Conservation (phyloP, 768 basidiomycete species). For the Filobasidium floriforme region DNA sequence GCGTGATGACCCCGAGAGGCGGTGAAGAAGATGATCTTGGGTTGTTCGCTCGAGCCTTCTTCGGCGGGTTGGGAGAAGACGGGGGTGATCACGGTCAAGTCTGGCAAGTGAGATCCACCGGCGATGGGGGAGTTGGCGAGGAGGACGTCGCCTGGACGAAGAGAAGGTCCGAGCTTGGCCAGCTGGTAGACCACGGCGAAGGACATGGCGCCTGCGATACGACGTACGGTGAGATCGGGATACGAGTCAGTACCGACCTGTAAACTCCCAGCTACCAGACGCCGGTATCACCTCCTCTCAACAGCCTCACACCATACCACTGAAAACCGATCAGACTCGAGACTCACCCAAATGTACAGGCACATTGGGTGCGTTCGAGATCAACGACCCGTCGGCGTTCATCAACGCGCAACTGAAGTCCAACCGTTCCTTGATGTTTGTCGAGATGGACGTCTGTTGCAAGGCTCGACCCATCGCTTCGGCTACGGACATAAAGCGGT, state of each 20-base stretch:
- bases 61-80: slow-evolving; percentile 56
- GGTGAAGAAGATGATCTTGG: slow-evolving; percentile 80
- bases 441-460: slow-evolving; percentile 83
- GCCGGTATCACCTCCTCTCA: no score
- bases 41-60: no score
- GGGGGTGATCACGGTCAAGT: slow-evolving; percentile 89
- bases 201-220: slow-evolving; percentile 43
- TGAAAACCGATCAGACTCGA: no score
- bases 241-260: no score
- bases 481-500: slow-evolving; percentile 95
- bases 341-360: neutral
- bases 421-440: slow-evolving; percentile 91
- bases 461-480: slow-evolving; percentile 90
- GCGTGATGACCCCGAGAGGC: slow-evolving; percentile 92
- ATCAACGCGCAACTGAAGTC: slow-evolving; percentile 95
- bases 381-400: slow-evolving; percentile 72
- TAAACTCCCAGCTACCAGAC: no score
- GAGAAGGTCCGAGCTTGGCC: slow-evolving; percentile 46
- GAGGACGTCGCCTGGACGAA: slow-evolving; percentile 85
- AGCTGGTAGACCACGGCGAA: slow-evolving; percentile 40
- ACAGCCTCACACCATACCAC: no score
- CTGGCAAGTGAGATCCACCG: slow-evolving; percentile 58
- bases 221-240: no score
- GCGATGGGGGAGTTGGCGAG: slow-evolving; percentile 57
- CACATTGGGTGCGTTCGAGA: slow-evolving; percentile 53